Evolutionary conservation across 331 rosid species (phyloP).

Genomic region (Rhamnella rubrinervis): DNA sequence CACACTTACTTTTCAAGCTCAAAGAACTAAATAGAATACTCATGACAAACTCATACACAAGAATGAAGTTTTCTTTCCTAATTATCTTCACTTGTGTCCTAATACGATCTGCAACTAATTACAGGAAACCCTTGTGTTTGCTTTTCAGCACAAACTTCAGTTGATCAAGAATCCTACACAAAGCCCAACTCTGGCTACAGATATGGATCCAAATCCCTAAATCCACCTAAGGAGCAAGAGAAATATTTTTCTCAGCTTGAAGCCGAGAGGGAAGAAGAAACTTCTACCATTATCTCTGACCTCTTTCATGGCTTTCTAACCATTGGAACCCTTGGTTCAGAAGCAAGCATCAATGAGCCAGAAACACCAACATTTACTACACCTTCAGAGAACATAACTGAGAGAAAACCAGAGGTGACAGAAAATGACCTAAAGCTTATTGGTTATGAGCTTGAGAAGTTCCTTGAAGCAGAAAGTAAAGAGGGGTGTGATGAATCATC

Average conservation of each 20-base stretch:
- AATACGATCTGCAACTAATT: conserved; percentile 37
- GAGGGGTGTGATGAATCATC: conserved; percentile 59
- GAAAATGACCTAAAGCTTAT: conserved; percentile 71
- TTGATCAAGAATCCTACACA: conserved; percentile 42
- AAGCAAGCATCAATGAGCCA: conserved; percentile 52
- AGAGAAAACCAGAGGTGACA: conserved; percentile 47
- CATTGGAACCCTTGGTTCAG: conserved; percentile 86
- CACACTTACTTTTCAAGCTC: conserved; percentile 17
- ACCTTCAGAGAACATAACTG: conserved; percentile 51
- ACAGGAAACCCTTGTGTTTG: conserved; percentile 70
- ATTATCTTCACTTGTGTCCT: conserved; percentile 23
- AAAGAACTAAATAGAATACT: conserved; percentile 18
- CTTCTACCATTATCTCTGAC: conserved; percentile 46
- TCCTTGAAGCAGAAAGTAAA: conserved; percentile 65
- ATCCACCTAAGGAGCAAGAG: conserved; percentile 38
- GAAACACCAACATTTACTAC: conserved; percentile 77
- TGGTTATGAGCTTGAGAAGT: conserved; percentile 68
- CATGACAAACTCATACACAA: conserved; percentile 15
- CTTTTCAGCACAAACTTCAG: conserved; percentile 54
- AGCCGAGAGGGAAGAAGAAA: conserved; percentile 38
- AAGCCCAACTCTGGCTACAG: conserved; percentile 42
- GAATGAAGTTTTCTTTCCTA: conserved; percentile 19
- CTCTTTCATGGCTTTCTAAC: conserved; percentile 86
- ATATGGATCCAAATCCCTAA: conserved; percentile 36
- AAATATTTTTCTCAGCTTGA: conserved; percentile 32